Evolutionary conservation across 2,329 filamentous ascomycete species (phyloP), one percentile per base, ranked within the genome.

Genomic region (Cordyceps cateniannulata): DNA sequence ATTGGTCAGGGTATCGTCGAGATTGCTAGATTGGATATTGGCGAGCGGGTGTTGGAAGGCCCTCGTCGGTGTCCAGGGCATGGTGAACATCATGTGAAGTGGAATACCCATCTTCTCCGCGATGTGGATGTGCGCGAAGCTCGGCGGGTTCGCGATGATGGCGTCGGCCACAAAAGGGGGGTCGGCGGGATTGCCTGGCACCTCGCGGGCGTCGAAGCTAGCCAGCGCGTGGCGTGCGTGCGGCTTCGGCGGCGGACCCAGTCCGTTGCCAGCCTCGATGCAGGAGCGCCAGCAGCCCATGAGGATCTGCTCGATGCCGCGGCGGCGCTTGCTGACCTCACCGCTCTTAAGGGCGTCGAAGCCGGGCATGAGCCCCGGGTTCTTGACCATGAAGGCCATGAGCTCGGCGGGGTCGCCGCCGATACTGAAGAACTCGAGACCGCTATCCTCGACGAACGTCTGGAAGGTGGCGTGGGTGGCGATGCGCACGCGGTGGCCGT

Each of bases 311-410:
- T 86, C 85, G 63, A 96, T 91, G 18, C 88, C 89, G 64, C 83
- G 85, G 32, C 91, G 82, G 32, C 90, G 81, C 72, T 87, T 88
- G 47, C 83, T 86, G 54, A 96, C 84, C 69, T 95, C 91, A 8
- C 91, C 91, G 64, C 82, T 89, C 62, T 85, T 86, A 53, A 96
- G 74, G 1, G 89, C 86, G 53, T 93, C 87, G 62, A 93, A 84
- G 0, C 88, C 88, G 1, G 91, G 91, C 87, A 96, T 91, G 35
- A 96, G 77, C 0, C 91, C 90, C 0, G 91, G 90, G 66, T 95
- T 89, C 73, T 93, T 93, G 50, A 95, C 91, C 91, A 96, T 96
- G 68, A 93, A 96, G 3, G 91, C 90, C 89, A 91, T 92, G 48
- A 91, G 77, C 67, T 89, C 83, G 1, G 85, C 82, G 1, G 89